Evolutionary conservation across 768 basidiomycete species (phyloP), one percentile per base, ranked within the genome.

Genomic region (Paxillus rubicundulus): DNA sequence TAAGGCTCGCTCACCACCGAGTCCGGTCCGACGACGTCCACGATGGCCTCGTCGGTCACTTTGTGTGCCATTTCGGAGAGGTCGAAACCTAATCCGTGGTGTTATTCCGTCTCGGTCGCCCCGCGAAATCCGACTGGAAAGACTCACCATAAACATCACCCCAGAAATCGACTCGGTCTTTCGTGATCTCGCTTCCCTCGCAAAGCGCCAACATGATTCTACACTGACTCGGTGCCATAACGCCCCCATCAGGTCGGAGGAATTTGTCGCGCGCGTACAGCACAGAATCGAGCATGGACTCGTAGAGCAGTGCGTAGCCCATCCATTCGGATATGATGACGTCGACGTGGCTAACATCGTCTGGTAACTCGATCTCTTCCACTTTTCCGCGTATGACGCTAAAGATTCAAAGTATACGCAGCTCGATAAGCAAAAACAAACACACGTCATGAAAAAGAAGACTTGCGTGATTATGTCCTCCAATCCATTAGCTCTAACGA

Each of bases 281-380:
- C 16, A 99, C 96, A 2, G 94, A 96, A 69, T 98, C 96, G 32
- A 98, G 81, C 96, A 99, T 98, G 39, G 89, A 91, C 70, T 99
- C 96, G 69, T 98, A 98, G 18, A 98, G 79, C 20, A 92, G 74
- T 1, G 86, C 87, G 62, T 92, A 92, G 14, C 86, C 93, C 96
- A 98, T 98, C 96, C 96, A 98, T 70, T 99, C 96, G 4, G 92
- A 95, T 46, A 98, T 76, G 68, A 99, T 94, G 53, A 99, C 82
- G 67, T 99, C 96, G 20, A 98, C 96, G 47, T 90, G 76, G 9
- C 80, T 74, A 45, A 87, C 72, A 47, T 72, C 82, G 46, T 86
- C 84, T 2, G 91, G 92, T 1, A 98, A 74, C 7, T 60, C 68
- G 52, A 98, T 86, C 18, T 94, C 85, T 70, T 99, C 96, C 21